Evolutionary conservation across 768 basidiomycete genomes (phyloP).

Genomic region (Butyriboletus loyo): DNA sequence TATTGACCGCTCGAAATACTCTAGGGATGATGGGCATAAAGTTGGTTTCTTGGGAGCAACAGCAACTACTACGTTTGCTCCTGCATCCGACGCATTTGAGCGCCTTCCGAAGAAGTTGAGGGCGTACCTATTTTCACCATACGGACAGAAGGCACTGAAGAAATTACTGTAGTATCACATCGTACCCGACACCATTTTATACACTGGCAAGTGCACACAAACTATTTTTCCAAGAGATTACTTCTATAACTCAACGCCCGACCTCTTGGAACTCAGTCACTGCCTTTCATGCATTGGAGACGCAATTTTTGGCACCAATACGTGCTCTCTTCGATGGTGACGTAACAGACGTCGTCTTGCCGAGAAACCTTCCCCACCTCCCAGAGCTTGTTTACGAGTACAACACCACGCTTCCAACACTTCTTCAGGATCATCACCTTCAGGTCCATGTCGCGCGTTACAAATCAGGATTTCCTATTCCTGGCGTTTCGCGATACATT

Average conservation of each 20-base stretch:
- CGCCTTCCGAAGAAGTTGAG: slow-evolving; percentile 9
- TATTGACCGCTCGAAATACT: slow-evolving; percentile 2
- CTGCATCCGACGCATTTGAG: slow-evolving; percentile 5
- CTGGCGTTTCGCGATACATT: slow-evolving; percentile 1
- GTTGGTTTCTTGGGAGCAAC: slow-evolving; percentile 1
- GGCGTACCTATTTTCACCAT: slow-evolving; percentile 11
- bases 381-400: slow-evolving; percentile 12
- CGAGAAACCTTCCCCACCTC: background rate
- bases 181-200: slow-evolving; percentile 2
- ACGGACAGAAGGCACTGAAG: slow-evolving; percentile 10
- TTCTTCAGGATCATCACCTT: slow-evolving; percentile 5
- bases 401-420: slow-evolving; percentile 10
- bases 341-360: background rate
- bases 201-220: slow-evolving; percentile 5
- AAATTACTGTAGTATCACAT: slow-evolving; percentile 15
- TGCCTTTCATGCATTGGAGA: background rate
- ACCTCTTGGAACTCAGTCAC: background rate
- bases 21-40: background rate
- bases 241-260: slow-evolving; percentile 6
- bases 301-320: background rate
- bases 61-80: slow-evolving; percentile 7
- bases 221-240: background rate
- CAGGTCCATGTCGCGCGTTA: slow-evolving; percentile 8
- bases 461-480: slow-evolving; percentile 3
- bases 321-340: background rate